Evolutionary conservation across 192 early-diverging fungal species (phyloP), one percentile per base, ranked within the genome.

Genomic region (Backusella sp.): DNA sequence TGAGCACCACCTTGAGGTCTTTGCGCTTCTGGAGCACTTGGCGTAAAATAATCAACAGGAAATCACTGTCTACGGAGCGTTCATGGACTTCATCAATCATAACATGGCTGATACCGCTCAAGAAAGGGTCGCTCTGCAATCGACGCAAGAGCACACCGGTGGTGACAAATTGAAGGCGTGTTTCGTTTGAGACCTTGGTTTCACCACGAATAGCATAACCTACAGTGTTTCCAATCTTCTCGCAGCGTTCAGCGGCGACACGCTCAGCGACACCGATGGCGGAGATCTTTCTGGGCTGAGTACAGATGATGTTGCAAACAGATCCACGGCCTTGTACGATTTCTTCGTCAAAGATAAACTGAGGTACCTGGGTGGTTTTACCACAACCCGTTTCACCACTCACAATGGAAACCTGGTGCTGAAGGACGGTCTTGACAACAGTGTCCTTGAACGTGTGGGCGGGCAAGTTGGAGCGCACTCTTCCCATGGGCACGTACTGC

Each of bases 41-140:
- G 59, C 86, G 85, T 35, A 94, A 80, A 44, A 90, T 83, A 30
- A 94, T 84, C 6, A 95, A 66, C 56, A 95, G 76, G 68, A 95
- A 93, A 75, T 95, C 94, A 5, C 87, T 88, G 73, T 95, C 93
- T 3, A 95, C 78, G 12, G 82, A 83, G 8, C 94, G 83, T 78
- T 95, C 94, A 70, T 95, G 94, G 7, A 94, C 90, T 73, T 95
- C 94, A 80, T 95, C 94, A 32, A 95, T 88, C 34, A 95, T 86
- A 6, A 95, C 82, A 73, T 93, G 91, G 30, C 89, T 92, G 30
- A 96, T 85, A 4, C 86, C 88, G n/a, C 74, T 69, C 72, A 96
- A 77, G 11, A 75, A 44, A 17, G 87, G 85, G 74, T 95, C 91
- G 52, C 82, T 82, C 66, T 93, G 88, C 26, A 95, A 68, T 62